Evolutionary conservation across 768 basidiomycete genomes (phyloP).

Genomic region (Boletus reticuloceps): DNA sequence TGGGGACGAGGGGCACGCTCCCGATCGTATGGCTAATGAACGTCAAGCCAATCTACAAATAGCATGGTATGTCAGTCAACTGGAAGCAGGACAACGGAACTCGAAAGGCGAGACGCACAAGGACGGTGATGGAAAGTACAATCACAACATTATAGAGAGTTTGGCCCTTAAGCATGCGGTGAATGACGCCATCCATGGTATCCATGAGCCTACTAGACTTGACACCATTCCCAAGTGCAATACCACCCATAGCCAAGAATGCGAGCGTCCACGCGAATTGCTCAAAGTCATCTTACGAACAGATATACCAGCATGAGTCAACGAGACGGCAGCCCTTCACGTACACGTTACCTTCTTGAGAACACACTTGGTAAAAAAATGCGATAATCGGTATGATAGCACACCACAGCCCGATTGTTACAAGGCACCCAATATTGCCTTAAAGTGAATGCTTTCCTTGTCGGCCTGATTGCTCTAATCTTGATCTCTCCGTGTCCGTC

Average conservation of each 20-base stretch:
- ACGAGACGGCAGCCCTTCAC: not conserved
- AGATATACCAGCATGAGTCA: not conserved
- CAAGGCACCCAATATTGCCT: slow-evolving; percentile 89
- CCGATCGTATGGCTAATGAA: slow-evolving; percentile 98
- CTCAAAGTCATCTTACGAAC: slow-evolving; percentile 83
- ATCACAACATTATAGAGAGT: slow-evolving; percentile 68
- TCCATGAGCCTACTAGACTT: slow-evolving; percentile 83
- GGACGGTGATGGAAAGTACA: slow-evolving; percentile 64
- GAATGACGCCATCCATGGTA: slow-evolving; percentile 66
- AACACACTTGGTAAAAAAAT: slow-evolving; percentile 91
- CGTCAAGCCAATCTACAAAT: slow-evolving; percentile 74
- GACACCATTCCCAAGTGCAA: slow-evolving; percentile 93
- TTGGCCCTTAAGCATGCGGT: slow-evolving; percentile 56
- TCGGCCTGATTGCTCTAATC: slow-evolving; percentile 85
- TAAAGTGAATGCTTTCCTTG: slow-evolving; percentile 72
- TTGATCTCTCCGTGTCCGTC: slow-evolving; percentile 76
- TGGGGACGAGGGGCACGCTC: slow-evolving; percentile 93
- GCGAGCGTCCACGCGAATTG: slow-evolving; percentile 94
- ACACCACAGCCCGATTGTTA: slow-evolving; percentile 90
- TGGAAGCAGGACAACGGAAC: no score
- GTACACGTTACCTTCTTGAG: slow-evolving; percentile 74
- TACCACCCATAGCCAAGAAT: slow-evolving; percentile 97
- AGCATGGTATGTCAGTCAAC: not conserved
- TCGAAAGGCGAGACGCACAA: slow-evolving; percentile 43
- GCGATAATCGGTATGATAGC: slow-evolving; percentile 86